Evolutionary conservation across 805 yeast species (phyloP).

Genomic region (Wickerhamiella dianesei): DNA sequence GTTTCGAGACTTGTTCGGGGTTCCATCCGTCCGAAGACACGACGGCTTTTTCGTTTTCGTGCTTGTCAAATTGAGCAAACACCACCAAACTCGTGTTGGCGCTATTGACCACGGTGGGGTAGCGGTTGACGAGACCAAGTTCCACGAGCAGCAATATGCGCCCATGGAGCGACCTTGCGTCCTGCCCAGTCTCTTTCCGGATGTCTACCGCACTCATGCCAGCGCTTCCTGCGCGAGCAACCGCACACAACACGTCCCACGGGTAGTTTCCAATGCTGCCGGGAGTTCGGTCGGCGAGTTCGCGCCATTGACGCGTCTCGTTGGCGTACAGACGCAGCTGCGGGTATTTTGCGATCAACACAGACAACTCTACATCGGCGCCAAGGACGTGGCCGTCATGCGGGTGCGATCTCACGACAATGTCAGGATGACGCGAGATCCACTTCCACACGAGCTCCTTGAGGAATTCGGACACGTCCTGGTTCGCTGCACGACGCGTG

Average conservation of each 20-base stretch:
- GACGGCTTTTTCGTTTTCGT: background rate
- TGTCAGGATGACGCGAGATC: constrained; percentile 8
- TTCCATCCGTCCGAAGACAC: constrained; percentile 1
- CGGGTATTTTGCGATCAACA: background rate
- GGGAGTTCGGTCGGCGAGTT: constrained; percentile 24
- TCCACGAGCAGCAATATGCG: constrained; percentile 24
- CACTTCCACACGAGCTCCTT: constrained; percentile 13
- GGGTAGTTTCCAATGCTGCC: constrained; percentile 26
- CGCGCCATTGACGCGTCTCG: constrained; percentile 26
- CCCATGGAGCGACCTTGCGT: constrained; percentile 28
- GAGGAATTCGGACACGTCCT: constrained; percentile 9
- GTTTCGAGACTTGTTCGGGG: constrained; percentile 12
- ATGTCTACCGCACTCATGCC: constrained; percentile 28
- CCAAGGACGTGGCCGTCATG: background rate
- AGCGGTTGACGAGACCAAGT: constrained; percentile 25
- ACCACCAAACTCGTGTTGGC: constrained; percentile 25
- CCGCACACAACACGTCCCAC: constrained; percentile 27
- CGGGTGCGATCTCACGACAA: constrained; percentile 2
- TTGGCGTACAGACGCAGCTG: constrained; percentile 19
- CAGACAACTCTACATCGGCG: background rate
- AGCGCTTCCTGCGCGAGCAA: constrained; percentile 28
- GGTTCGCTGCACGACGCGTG: background rate
- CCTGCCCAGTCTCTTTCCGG: constrained; percentile 28
- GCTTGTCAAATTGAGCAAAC: constrained; percentile 21
- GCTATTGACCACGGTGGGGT: constrained; percentile 24